Percentiles rank a stretch among this genome's conserved stretches.
These are phyloP conservation scores for Chimonanthus salicifolius DNA, from an alignment of 164 flowering plant species.

Conservation along the genomic window DNA sequence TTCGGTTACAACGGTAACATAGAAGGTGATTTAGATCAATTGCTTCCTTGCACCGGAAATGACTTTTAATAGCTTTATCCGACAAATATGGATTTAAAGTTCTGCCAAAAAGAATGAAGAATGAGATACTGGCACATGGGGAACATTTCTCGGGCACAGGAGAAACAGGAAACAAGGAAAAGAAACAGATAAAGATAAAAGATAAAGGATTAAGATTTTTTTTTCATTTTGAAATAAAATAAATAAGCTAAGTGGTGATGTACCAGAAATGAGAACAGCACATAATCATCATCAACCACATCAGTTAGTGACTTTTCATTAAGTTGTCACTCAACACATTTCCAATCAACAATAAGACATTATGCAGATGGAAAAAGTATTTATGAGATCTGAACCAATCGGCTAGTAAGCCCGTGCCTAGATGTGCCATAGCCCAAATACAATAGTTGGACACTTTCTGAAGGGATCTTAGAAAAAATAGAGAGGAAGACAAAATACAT, in stretches of 20 bases:
- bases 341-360: neutral
- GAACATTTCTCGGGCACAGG: neutral
- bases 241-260: neutral
- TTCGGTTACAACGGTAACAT: slow-evolving; percentile 31
- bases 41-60: slow-evolving; percentile 26
- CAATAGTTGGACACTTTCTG: neutral
- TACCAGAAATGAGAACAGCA: neutral
- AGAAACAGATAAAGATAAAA: neutral
- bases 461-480: no score
- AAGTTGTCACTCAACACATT: neutral
- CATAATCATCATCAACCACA: neutral
- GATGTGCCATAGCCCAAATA: neutral
- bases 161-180: neutral
- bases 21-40: slow-evolving; percentile 26
- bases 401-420: neutral
- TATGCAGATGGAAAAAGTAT: neutral
- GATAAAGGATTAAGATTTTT: neutral
- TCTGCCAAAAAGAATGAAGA: slow-evolving; percentile 37
- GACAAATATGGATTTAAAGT: slow-evolving; percentile 43
- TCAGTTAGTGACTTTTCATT: neutral
- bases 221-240: neutral
- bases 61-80: slow-evolving; percentile 23
- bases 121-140: slow-evolving; percentile 1
- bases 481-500: no score
- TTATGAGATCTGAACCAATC: neutral